Base-by-base conservation (phyloP, 2,329 filamentous ascomycete genomes). In the Cordyceps pruinosa region DNA sequence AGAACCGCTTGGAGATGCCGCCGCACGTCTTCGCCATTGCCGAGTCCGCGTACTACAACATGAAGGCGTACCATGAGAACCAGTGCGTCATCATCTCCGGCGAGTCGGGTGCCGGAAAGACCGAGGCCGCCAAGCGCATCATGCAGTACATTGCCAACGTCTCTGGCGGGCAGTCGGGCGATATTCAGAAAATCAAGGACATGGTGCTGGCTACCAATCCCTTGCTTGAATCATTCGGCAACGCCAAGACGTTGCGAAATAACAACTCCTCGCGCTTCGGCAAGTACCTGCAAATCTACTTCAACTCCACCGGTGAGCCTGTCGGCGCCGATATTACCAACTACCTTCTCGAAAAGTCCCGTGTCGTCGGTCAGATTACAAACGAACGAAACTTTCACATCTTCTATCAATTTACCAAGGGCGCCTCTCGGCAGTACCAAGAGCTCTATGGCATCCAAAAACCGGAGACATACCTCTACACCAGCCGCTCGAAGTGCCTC, bases 121-220 rank as follows among this genome's bases (percentile, higher is more conserved):
- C 94, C 15, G 94, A 99, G 74, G 94, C 94, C 5, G 94, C 94
- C 60, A 97, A 99, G 81, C 88, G 93, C 66, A 89, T 99, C 68
- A 99, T 99, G 93, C 94, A 99, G 75, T 99, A 99, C 75, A 97
- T 99, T 72, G 94, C 94, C 63, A 97, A 87, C 70, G 93, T 97
- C 9, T 97, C 94, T 1, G 92, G 91, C 42, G 90, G 91, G 62
- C 77, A 78, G 63, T 86, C 90, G 64, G 88, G 88, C 58, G 90
- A 92, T 53, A 97, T 97, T 69, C 88, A 97, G 74, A 84, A 96
- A 73, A 96, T 94, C 72, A 99, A 97, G 79, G 92, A 99, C 75
- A 99, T 97, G 93, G 93, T 97, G 73, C 82, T 97, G 74, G 94
- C 94, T 69, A 99, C 94, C 59, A 99, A 99, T 73, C 94, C 94